Conservation (phyloP, 1,284 basidiomycete genomes). For the Rhodotorula sp. region DNA sequence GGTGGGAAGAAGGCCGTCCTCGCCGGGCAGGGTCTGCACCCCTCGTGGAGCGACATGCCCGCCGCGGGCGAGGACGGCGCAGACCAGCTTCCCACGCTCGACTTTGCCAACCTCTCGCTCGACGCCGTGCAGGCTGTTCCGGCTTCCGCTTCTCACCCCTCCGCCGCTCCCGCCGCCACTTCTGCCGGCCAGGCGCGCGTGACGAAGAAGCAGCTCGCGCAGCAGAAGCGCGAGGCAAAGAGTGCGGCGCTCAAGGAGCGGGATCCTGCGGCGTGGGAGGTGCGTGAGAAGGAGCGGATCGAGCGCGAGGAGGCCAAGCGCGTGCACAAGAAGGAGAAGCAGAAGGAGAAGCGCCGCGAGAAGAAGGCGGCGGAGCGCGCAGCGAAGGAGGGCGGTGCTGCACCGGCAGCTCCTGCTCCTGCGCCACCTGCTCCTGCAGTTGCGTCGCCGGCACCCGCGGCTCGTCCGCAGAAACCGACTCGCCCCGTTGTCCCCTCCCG, state of each 20-base stretch:
- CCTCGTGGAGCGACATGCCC: constrained; percentile 76
- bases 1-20: constrained; percentile 4
- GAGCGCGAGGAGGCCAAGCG: constrained; percentile 26
- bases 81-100: constrained; percentile 71
- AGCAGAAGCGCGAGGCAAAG: constrained; percentile 21
- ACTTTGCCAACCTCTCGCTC: constrained; percentile 67
- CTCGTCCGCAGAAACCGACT: background rate
- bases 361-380: constrained; percentile 11
- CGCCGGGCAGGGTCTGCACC: constrained; percentile 4
- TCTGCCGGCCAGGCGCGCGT: background rate
- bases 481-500: constrained; percentile 27
- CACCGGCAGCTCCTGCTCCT: constrained; percentile 43
- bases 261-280: constrained; percentile 29
- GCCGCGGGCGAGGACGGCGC: constrained; percentile 61
- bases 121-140: constrained; percentile 49
- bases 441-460: constrained; percentile 33
- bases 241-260: constrained; percentile 23
- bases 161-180: background rate
- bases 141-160: background rate
- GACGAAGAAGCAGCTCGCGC: constrained; percentile 24
- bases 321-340: constrained; percentile 16
- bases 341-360: constrained; percentile 27
- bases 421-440: constrained; percentile 52
- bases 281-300: constrained; percentile 16
- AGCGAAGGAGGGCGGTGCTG: constrained; percentile 7